Percentiles rank a stretch among this genome's conserved stretches.
Evolutionary conservation across 1,139 yeast genomes (phyloP).

Genomic region (Williopsis jadinii): DNA sequence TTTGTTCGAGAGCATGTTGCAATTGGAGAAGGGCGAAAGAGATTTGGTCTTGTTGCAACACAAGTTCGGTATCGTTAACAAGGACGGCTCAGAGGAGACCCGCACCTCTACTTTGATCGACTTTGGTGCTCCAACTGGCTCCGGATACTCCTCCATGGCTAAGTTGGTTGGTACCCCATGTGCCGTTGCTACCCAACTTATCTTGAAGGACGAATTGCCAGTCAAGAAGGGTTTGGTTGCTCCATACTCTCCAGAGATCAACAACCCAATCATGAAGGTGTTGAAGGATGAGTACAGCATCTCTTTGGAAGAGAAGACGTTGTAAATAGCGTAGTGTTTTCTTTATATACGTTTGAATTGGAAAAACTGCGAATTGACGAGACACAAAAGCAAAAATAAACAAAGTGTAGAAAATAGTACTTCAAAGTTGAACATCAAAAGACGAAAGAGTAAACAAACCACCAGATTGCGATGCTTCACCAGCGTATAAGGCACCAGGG

Average conservation of each 20-base stretch:
- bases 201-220: slow-evolving; percentile 66
- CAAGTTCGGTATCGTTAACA: slow-evolving; percentile 96
- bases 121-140: slow-evolving; percentile 86
- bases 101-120: slow-evolving; percentile 95
- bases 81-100: slow-evolving; percentile 81
- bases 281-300: slow-evolving; percentile 88
- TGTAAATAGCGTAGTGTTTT: slow-evolving; percentile 7
- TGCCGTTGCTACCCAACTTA: slow-evolving; percentile 89
- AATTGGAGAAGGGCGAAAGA: slow-evolving; percentile 91
- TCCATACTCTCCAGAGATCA: slow-evolving; percentile 86
- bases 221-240: slow-evolving; percentile 67
- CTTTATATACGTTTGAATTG: too few relatives aligned
- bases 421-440: too few relatives aligned
- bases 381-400: too few relatives aligned
- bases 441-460: neutral
- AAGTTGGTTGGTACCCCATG: slow-evolving; percentile 97
- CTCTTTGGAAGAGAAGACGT: slow-evolving; percentile 79
- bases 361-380: too few relatives aligned
- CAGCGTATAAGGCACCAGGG: too few relatives aligned
- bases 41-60: slow-evolving; percentile 94
- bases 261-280: slow-evolving; percentile 84
- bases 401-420: too few relatives aligned
- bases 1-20: slow-evolving; percentile 91
- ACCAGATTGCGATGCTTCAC: too few relatives aligned
- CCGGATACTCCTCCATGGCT: slow-evolving; percentile 98